Evolutionary conservation across 164 flowering plant genomes (phyloP).

Genomic region (Macadamia tetraphylla): DNA sequence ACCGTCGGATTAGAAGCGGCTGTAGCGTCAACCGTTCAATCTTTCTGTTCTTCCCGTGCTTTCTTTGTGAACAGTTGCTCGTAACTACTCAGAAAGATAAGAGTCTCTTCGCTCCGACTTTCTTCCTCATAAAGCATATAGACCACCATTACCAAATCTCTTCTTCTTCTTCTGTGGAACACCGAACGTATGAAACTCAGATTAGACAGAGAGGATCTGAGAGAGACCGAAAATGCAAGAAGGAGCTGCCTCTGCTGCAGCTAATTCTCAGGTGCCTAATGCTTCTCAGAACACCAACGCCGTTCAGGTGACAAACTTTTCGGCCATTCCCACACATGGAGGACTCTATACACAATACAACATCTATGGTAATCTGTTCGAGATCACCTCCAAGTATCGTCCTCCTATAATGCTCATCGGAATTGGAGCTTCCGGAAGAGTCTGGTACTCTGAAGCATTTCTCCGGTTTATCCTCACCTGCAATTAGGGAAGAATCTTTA

Average conservation of each 20-base stretch:
- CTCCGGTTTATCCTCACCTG: neutral
- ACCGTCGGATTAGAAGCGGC: conserved; percentile 17
- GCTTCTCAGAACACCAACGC: conserved; percentile 10
- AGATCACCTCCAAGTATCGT: conserved; percentile 68
- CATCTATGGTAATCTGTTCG: conserved; percentile 72
- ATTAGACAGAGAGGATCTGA: too few species aligned
- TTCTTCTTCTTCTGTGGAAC: too few species aligned
- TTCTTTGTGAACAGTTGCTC: too few species aligned
- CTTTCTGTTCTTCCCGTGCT: neutral
- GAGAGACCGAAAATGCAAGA: conserved; percentile 3
- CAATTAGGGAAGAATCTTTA: neutral
- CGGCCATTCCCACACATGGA: conserved; percentile 47
- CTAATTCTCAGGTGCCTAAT: conserved; percentile 23
- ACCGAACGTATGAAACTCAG: too few species aligned
- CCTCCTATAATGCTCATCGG: conserved; percentile 89
- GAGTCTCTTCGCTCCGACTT: neutral
- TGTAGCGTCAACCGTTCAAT: conserved; percentile 3
- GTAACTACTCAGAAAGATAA: neutral
- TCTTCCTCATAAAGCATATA: neutral
- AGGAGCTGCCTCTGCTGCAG: conserved; percentile 3
- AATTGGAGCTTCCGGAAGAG: conserved; percentile 92
- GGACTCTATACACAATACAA: conserved; percentile 68
- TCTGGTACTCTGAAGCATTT: conserved; percentile 45
- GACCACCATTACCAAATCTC: neutral
- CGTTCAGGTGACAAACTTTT: conserved; percentile 38